Conservation (phyloP, 164 flowering plant genomes). For the Piper longum region DNA sequence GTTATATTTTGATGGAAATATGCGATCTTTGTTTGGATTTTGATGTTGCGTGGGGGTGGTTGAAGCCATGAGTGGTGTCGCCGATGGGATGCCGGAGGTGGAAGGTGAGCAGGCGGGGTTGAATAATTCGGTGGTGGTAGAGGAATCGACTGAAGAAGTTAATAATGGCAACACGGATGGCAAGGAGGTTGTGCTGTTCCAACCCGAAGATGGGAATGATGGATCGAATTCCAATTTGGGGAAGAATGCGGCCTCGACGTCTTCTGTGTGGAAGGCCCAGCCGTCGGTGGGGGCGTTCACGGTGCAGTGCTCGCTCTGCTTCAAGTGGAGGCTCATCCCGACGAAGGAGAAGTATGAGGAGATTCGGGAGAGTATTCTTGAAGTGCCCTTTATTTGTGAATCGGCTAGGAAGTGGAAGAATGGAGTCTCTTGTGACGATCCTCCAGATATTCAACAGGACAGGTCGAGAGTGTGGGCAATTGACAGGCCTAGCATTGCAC, state of each 20-base stretch:
- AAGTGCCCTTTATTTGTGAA: constrained; percentile 61
- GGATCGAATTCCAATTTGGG: constrained; percentile 19
- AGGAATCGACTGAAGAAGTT: constrained; percentile 16
- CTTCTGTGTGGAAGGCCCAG: constrained; percentile 25
- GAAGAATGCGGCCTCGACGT: constrained; percentile 6
- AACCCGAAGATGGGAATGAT: constrained; percentile 18
- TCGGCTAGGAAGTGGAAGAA: constrained; percentile 72
- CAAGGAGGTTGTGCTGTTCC: constrained; percentile 49
- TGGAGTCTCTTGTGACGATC: constrained; percentile 64
- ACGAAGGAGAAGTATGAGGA: constrained; percentile 83
- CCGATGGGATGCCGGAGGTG: constrained; percentile 5
- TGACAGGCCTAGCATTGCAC: constrained; percentile 82
- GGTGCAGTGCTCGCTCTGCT: constrained; percentile 76
- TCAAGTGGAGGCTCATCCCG: constrained; percentile 88
- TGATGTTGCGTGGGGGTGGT: background rate
- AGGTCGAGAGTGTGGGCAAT: constrained; percentile 89
- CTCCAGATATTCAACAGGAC: constrained; percentile 73
- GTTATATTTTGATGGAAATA: background rate
- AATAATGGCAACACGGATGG: constrained; percentile 10
- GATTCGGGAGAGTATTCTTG: constrained; percentile 56
- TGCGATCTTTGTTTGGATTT: background rate
- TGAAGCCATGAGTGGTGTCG: background rate
- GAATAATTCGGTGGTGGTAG: constrained; percentile 9
- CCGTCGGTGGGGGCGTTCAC: constrained; percentile 75
- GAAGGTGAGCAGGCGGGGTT: constrained; percentile 10